Conservation (phyloP, 495 filamentous ascomycete species). For the Aspergillus panamensis region DNA sequence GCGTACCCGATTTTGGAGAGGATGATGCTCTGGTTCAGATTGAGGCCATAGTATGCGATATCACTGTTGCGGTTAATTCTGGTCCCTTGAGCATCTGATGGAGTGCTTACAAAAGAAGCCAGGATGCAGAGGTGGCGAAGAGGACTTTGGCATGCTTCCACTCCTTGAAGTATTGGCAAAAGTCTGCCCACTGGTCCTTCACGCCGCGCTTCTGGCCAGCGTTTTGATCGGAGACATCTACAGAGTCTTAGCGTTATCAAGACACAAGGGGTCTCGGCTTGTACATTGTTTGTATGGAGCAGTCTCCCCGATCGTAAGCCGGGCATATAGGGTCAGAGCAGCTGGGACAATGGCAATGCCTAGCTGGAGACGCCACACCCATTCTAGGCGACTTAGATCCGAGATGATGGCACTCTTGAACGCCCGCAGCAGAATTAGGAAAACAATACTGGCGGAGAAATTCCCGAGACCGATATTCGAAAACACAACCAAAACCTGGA, state of each 20-base stretch:
- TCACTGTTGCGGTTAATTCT: background rate
- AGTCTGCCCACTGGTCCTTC: constrained; percentile 12
- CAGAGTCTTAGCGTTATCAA: background rate
- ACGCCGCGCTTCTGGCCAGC: background rate
- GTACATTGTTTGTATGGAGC: background rate
- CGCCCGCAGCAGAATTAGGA: background rate
- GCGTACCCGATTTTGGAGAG: background rate
- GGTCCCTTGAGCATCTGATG: background rate
- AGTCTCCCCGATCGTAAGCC: background rate
- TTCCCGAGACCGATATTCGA: background rate
- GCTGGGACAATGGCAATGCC: background rate
- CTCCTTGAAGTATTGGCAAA: constrained; percentile 22
- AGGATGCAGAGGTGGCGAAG: constrained; percentile 23
- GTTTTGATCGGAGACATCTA: background rate
- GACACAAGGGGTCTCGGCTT: background rate
- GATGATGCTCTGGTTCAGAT: constrained; percentile 1
- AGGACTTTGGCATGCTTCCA: constrained; percentile 24
- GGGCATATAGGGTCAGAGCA: background rate
- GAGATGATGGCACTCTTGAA: background rate
- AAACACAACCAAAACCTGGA: background rate
- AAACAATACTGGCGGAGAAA: background rate
- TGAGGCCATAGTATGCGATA: background rate
- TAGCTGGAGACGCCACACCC: constrained; percentile 1
- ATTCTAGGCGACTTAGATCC: background rate
- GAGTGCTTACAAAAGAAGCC: constrained; percentile 23